Conservation (phyloP, 345 rosid genomes). For the Durio zibethinus region DNA sequence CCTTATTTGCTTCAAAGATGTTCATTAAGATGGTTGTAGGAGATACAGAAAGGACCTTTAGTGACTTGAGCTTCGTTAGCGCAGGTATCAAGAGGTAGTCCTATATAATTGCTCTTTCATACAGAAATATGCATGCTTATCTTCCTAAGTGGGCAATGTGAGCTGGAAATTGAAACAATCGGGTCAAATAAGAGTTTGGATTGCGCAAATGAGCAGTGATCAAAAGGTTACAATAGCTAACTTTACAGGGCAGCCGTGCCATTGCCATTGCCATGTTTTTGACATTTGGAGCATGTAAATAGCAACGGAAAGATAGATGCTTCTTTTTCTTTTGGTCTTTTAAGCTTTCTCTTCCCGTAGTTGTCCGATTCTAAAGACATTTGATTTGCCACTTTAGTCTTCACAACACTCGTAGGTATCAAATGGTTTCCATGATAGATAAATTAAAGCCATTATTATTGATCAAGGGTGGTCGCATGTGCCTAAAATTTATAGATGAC, state of each 20-base stretch:
- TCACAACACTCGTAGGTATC: neutral
- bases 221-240: neutral
- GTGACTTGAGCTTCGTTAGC: slow-evolving; percentile 17
- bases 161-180: slow-evolving; percentile 8
- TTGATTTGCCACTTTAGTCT: neutral
- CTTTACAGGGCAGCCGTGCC: slow-evolving; percentile 24
- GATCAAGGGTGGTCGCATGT: neutral
- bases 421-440: neutral
- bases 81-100: slow-evolving; percentile 44
- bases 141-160: neutral
- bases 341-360: neutral
- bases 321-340: neutral
- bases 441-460: neutral
- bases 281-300: slow-evolving; percentile 21
- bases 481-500: neutral
- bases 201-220: neutral
- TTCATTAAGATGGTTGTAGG: neutral
- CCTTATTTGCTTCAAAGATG: neutral
- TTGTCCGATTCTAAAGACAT: slow-evolving; percentile 2
- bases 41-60: slow-evolving; percentile 4
- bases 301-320: slow-evolving; percentile 10
- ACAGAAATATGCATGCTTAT: neutral
- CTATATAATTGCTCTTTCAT: slow-evolving; percentile 24
- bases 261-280: slow-evolving; percentile 21
- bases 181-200: neutral